Percentiles rank a stretch among this genome's conserved stretches.
These are phyloP conservation scores for Lachancea cidri DNA, from an alignment of 805 yeast genomes.

Conservation along the genomic window DNA sequence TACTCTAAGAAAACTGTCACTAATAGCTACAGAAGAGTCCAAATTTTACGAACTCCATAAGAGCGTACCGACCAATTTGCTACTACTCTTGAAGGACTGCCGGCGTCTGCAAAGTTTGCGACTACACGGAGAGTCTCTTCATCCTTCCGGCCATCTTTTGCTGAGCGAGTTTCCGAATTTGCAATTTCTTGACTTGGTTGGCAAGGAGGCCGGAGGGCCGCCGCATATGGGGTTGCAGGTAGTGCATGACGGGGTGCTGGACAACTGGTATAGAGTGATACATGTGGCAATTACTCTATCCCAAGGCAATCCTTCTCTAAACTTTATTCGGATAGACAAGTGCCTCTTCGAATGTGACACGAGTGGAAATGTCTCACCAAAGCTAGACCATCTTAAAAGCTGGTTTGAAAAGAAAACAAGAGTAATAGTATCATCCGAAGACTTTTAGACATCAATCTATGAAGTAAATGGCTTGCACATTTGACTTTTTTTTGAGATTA, in stretches of 20 bases:
- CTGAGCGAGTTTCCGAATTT: slow-evolving; percentile 26
- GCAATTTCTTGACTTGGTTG: slow-evolving; percentile 41
- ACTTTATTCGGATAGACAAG: slow-evolving; percentile 44
- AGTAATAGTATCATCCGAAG: slow-evolving; percentile 15
- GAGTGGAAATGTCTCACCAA: slow-evolving; percentile 33
- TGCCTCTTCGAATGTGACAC: slow-evolving; percentile 41
- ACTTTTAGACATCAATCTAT: slow-evolving; percentile 1
- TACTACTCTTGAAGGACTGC: slow-evolving; percentile 19
- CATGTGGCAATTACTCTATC: slow-evolving; percentile 44
- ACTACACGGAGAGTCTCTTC: slow-evolving; percentile 35
- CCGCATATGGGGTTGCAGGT: slow-evolving; percentile 52
- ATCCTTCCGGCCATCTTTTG: slow-evolving; percentile 28
- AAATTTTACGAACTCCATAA: slow-evolving; percentile 30
- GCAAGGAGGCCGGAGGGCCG: slow-evolving; percentile 46
- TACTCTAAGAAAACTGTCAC: slow-evolving; percentile 33
- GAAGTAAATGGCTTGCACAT: too few relatives aligned
- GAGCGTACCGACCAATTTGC: slow-evolving; percentile 22
- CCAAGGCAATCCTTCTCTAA: slow-evolving; percentile 26
- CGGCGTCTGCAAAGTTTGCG: slow-evolving; percentile 36
- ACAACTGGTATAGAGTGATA: slow-evolving; percentile 53
- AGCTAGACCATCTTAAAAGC: slow-evolving; percentile 38
- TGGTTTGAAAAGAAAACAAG: slow-evolving; percentile 42
- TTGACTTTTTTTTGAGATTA: too few relatives aligned
- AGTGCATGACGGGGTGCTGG: slow-evolving; percentile 48
- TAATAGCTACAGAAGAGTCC: slow-evolving; percentile 40